phyloP scores from a whole-genome alignment of 495 filamentous ascomycete genomes.

The Neurospora sp. region DNA sequence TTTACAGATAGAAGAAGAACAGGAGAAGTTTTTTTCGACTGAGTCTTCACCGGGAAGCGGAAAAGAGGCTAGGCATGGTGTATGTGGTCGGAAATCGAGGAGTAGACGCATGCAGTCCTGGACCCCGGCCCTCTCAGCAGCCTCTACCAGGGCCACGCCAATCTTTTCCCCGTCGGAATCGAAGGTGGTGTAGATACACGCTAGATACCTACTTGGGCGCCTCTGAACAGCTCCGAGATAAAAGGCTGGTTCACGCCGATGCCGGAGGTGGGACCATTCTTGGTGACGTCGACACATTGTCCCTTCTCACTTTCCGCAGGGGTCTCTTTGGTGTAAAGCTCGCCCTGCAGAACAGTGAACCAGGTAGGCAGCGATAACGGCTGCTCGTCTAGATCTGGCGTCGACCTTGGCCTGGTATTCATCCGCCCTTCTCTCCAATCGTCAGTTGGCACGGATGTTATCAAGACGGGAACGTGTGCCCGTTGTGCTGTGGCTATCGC shows the following conservation, averaged over 20 bases:
- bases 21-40: too few relatives aligned
- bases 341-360: conserved; percentile 71
- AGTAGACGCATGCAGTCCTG: conserved; percentile 90
- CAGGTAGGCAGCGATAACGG: too few relatives aligned
- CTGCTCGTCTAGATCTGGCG: too few relatives aligned
- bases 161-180: conserved; percentile 89
- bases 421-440: background rate
- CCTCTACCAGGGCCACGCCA: conserved; percentile 75
- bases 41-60: too few relatives aligned
- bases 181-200: conserved; percentile 79
- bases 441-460: background rate
- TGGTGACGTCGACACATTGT: conserved; percentile 27
- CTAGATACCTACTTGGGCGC: too few relatives aligned
- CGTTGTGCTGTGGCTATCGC: background rate
- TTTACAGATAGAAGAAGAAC: too few relatives aligned
- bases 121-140: conserved; percentile 72
- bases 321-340: conserved; percentile 55
- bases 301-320: conserved; percentile 22
- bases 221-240: too few relatives aligned
- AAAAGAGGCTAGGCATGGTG: conserved; percentile 46
- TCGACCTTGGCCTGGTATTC: too few relatives aligned
- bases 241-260: too few relatives aligned
- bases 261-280: conserved; percentile 27
- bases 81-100: conserved; percentile 94
- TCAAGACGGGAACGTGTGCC: background rate